Evolutionary conservation across 2,329 filamentous ascomycete genomes (phyloP).

Genomic region (Venturia nashicola): DNA sequence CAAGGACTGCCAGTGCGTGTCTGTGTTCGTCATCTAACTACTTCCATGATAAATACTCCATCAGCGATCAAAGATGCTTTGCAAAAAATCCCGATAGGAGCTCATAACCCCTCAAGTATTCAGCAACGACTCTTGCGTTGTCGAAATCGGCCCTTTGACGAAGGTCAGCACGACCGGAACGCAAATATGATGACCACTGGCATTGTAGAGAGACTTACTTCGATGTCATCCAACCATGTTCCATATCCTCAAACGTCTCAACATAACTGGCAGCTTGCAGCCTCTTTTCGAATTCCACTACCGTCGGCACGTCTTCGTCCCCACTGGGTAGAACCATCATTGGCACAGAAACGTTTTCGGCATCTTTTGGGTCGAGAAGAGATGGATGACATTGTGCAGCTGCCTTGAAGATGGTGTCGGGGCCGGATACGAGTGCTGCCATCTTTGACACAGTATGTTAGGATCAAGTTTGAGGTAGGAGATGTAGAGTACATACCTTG

Average conservation of each 20-base stretch:
- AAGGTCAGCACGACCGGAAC: no score
- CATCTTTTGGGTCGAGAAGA: conserved; percentile 3
- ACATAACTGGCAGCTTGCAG: background rate
- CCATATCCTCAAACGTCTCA: conserved; percentile 5
- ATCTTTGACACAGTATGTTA: background rate
- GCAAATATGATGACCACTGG: background rate
- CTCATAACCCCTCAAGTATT: background rate
- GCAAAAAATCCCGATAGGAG: background rate
- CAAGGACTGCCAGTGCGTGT: background rate
- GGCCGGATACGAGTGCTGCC: background rate
- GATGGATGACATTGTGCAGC: conserved; percentile 6
- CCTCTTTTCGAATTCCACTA: background rate
- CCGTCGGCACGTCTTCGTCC: background rate
- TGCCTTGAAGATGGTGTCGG: background rate
- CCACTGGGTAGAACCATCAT: conserved; percentile 5
- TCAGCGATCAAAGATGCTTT: background rate
- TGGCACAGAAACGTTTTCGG: background rate
- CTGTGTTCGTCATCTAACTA: no score
- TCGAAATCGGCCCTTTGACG: background rate
- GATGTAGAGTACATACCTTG: background rate
- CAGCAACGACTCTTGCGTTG: background rate
- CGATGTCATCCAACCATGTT: conserved; percentile 5
- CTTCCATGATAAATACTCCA: no score
- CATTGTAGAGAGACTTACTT: background rate
- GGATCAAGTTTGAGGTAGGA: background rate